phyloP scores from a whole-genome alignment of 352 stramenopile genomes.

The Phytophthora niederhauseri region DNA sequence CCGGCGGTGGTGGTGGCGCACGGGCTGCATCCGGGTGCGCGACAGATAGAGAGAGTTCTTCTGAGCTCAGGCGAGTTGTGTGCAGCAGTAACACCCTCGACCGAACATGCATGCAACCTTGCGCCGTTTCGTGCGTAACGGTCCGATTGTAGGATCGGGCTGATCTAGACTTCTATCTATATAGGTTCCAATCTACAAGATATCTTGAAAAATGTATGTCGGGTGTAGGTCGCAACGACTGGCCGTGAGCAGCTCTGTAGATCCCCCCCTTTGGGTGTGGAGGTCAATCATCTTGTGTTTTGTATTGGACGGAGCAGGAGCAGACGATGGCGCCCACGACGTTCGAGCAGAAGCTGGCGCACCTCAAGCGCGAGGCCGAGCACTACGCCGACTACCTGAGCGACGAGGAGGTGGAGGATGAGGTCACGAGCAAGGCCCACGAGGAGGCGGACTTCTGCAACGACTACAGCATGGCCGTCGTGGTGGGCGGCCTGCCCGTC shows the following conservation, averaged over 20 bases:
- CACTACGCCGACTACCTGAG: slow-evolving; percentile 84
- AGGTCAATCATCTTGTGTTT: slow-evolving; percentile 17
- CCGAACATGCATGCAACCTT: slow-evolving; percentile 8
- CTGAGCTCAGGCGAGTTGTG: slow-evolving; percentile 20
- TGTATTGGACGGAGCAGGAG: neutral
- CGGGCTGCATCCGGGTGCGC: slow-evolving; percentile 14
- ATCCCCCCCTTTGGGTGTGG: no score
- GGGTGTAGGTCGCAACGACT: slow-evolving; percentile 11
- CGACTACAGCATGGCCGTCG: slow-evolving; percentile 81
- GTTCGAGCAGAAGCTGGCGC: slow-evolving; percentile 83
- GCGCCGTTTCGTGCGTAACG: slow-evolving; percentile 30
- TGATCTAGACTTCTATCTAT: neutral
- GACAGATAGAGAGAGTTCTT: slow-evolving; percentile 21
- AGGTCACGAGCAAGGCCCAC: slow-evolving; percentile 61
- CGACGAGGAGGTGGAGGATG: slow-evolving; percentile 80
- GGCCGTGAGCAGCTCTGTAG: slow-evolving; percentile 3
- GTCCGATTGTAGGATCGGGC: slow-evolving; percentile 7
- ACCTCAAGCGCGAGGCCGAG: slow-evolving; percentile 70
- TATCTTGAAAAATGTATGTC: neutral
- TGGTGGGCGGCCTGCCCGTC: slow-evolving; percentile 80
- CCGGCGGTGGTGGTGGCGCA: slow-evolving; percentile 2
- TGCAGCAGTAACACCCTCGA: slow-evolving; percentile 18
- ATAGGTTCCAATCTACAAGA: neutral
- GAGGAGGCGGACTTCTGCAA: slow-evolving; percentile 80
- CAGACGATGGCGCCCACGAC: slow-evolving; percentile 58